Conservation (phyloP, 2,329 filamentous ascomycete species). For the Diplodia scrobiculata region DNA sequence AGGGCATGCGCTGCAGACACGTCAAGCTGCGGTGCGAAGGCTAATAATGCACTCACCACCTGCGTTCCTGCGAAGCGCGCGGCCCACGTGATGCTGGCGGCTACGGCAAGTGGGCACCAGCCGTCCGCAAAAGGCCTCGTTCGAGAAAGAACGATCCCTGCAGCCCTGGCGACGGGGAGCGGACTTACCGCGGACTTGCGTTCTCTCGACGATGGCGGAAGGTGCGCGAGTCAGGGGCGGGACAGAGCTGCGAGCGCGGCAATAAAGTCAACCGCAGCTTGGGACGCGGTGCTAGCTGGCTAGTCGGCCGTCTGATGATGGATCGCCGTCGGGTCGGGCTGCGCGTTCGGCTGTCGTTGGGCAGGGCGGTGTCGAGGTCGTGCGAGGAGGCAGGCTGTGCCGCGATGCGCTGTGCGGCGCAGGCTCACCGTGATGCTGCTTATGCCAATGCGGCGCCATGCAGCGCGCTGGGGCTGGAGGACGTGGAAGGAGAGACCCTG, state of each 20-base stretch:
- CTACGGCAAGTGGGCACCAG: neutral
- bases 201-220: neutral
- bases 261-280: neutral
- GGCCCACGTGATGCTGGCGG: constrained; percentile 1
- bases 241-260: neutral
- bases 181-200: neutral
- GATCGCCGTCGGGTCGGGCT: constrained; percentile 21
- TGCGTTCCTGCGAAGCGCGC: neutral
- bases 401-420: neutral
- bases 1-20: neutral
- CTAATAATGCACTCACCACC: neutral
- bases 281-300: neutral
- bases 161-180: neutral
- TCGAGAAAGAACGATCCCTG: neutral
- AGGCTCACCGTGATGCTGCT: neutral
- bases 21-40: constrained; percentile 13
- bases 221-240: constrained; percentile 19
- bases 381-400: constrained; percentile 1
- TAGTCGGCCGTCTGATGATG: constrained; percentile 3
- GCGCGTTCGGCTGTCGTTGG: constrained; percentile 14
- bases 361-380: constrained; percentile 12
- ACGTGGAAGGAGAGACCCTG: too few species aligned
- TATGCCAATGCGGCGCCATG: neutral
- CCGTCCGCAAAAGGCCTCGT: neutral
- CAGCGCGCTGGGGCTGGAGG: neutral